Conservation (phyloP, 371 early-diverging fungal species). For the Umbelopsis sp. region DNA sequence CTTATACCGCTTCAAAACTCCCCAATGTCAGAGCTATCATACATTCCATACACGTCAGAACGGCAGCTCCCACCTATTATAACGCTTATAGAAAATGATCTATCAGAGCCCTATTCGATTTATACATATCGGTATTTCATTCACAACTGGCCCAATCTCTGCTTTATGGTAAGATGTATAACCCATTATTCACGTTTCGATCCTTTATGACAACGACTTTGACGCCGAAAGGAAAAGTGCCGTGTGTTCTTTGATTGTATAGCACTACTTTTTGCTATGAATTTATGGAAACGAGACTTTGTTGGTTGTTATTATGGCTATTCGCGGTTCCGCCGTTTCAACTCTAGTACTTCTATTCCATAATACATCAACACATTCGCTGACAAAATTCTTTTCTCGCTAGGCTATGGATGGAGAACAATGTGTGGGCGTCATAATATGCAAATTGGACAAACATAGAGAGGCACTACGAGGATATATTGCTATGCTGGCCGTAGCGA, state of each 20-base stretch:
- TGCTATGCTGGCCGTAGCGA: constrained; percentile 93
- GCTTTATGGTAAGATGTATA: constrained; percentile 65
- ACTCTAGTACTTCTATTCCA: too few species aligned
- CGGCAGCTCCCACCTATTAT: constrained; percentile 75
- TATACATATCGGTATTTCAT: constrained; percentile 98
- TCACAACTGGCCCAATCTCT: constrained; percentile 86
- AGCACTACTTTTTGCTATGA: too few species aligned
- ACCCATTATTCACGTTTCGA: not conserved
- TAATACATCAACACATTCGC: not conserved
- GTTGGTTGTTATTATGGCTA: too few species aligned
- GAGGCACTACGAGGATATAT: constrained; percentile 87
- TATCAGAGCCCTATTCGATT: constrained; percentile 95
- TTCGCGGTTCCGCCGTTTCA: too few species aligned
- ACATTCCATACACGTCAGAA: constrained; percentile 67
- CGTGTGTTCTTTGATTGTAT: too few species aligned
- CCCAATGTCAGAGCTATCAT: constrained; percentile 24
- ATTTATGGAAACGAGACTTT: too few species aligned
- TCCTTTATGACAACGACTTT: too few species aligned
- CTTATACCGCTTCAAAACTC: not conserved
- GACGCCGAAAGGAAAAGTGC: too few species aligned
- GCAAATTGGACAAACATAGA: constrained; percentile 84
- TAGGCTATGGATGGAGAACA: constrained; percentile 66
- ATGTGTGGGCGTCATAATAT: constrained; percentile 88
- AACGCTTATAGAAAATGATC: constrained; percentile 83
- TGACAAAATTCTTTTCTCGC: not conserved